Conservation (phyloP, 108 stramenopile species). For the Cyclotella atomus region DNA sequence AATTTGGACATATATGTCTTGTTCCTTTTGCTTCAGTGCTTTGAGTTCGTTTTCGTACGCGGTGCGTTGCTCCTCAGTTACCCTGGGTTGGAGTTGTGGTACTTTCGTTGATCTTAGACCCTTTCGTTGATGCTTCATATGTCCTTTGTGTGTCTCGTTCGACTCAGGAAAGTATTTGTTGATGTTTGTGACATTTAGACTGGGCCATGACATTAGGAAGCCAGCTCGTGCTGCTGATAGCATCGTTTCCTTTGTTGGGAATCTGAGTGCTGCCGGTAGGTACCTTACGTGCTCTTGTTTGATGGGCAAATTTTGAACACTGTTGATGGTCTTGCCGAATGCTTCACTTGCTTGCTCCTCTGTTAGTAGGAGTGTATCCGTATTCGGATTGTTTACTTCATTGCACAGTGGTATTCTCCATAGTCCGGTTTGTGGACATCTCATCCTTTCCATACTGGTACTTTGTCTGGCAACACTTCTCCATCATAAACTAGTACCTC, state of each 20-base stretch:
- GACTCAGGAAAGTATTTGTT: background rate
- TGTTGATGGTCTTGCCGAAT: background rate
- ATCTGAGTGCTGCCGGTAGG: background rate
- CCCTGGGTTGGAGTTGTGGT: background rate
- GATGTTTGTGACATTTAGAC: background rate
- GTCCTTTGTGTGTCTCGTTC: background rate
- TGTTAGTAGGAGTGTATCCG: background rate
- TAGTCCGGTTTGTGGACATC: background rate
- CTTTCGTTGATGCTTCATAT: background rate
- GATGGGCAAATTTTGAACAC: background rate
- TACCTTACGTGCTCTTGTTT: background rate
- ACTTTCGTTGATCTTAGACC: background rate
- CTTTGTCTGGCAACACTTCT: background rate
- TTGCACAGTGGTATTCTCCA: background rate
- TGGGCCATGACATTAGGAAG: background rate
- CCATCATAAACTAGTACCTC: constrained; percentile 1
- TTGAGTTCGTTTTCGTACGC: background rate
- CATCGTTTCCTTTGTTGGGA: background rate
- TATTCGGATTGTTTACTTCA: background rate
- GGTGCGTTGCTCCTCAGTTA: background rate
- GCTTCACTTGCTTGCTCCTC: background rate
- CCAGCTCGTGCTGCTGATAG: background rate
- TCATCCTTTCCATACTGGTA: background rate
- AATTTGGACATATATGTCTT: background rate
- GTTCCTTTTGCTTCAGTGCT: background rate